These are phyloP conservation scores for Ophiosphaerella herpotricha DNA, from an alignment of 2,329 filamentous ascomycete genomes.

Conservation along the genomic window DNA sequence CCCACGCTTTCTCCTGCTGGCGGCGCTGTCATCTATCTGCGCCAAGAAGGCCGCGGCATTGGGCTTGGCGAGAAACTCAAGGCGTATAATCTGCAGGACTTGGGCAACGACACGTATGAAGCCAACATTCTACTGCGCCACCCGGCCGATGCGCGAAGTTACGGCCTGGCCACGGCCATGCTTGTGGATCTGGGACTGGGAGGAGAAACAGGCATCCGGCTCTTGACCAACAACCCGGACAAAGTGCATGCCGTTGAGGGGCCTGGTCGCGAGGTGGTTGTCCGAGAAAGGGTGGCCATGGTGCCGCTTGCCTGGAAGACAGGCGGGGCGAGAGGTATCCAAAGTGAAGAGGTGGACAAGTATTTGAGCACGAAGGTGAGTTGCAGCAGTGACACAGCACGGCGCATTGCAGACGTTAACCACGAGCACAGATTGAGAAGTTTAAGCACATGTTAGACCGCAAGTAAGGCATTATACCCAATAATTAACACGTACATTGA, in stretches of 20 bases:
- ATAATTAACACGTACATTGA: too few relatives aligned
- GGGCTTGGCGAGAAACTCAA: constrained; percentile 95
- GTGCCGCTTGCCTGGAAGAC: constrained; percentile 89
- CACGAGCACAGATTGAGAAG: constrained; percentile 52
- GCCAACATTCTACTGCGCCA: constrained; percentile 90
- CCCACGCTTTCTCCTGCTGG: constrained; percentile 64
- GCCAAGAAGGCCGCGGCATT: constrained; percentile 95
- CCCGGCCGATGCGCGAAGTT: constrained; percentile 91
- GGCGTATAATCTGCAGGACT: constrained; percentile 95
- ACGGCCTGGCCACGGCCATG: constrained; percentile 96
- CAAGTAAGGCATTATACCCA: constrained; percentile 9
- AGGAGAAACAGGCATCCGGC: constrained; percentile 70
- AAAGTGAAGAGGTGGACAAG: constrained; percentile 85
- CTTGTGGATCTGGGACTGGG: constrained; percentile 79
- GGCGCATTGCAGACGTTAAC: constrained; percentile 14
- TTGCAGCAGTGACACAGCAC: constrained; percentile 6
- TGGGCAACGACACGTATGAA: constrained; percentile 97
- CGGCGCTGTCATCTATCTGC: constrained; percentile 92
- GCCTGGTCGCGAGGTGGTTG: constrained; percentile 82
- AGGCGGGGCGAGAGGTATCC: constrained; percentile 77
- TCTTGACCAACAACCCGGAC: constrained; percentile 96
- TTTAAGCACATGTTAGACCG: constrained; percentile 57
- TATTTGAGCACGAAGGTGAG: constrained; percentile 93
- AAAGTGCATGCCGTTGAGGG: constrained; percentile 95
- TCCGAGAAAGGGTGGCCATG: constrained; percentile 92